phyloP scores from a whole-genome alignment of 2,329 filamentous ascomycete species.

The Aureobasidium namibiae region DNA sequence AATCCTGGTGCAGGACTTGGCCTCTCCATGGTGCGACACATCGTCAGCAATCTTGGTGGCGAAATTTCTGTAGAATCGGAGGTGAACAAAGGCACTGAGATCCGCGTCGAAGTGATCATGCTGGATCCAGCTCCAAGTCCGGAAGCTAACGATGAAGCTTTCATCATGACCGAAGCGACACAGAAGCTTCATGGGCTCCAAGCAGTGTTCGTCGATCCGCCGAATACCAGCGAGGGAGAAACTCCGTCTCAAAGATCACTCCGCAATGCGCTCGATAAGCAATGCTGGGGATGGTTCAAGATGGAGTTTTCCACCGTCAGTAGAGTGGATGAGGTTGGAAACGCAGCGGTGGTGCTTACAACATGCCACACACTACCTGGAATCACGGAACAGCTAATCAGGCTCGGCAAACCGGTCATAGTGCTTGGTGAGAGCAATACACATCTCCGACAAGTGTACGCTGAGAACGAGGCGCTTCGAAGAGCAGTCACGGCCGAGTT shows the following conservation, averaged over 20 bases:
- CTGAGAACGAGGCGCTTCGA: not conserved
- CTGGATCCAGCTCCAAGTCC: conserved; percentile 22
- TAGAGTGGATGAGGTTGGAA: not conserved
- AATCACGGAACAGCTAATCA: not conserved
- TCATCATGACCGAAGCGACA: not conserved
- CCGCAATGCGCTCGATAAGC: not conserved
- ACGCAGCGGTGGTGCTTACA: not conserved
- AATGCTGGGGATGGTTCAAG: conserved; percentile 1
- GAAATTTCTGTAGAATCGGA: conserved; percentile 42
- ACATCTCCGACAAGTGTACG: not conserved
- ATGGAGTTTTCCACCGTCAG: conserved; percentile 1
- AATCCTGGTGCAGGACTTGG: conserved; percentile 27
- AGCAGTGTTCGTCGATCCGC: not conserved
- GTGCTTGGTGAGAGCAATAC: conserved; percentile 15
- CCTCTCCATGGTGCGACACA: conserved; percentile 26
- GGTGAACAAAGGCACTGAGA: conserved; percentile 46
- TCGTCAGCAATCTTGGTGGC: conserved; percentile 22
- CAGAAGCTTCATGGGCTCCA: not conserved
- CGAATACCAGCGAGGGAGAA: not conserved
- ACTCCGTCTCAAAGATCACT: not conserved
- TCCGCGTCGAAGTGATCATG: conserved; percentile 41
- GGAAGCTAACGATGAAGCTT: not conserved
- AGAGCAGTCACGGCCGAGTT: not conserved
- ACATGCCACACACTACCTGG: not conserved
- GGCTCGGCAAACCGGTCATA: not conserved